Conservation (phyloP, 345 rosid genomes). For the Salix arbutifolia region DNA sequence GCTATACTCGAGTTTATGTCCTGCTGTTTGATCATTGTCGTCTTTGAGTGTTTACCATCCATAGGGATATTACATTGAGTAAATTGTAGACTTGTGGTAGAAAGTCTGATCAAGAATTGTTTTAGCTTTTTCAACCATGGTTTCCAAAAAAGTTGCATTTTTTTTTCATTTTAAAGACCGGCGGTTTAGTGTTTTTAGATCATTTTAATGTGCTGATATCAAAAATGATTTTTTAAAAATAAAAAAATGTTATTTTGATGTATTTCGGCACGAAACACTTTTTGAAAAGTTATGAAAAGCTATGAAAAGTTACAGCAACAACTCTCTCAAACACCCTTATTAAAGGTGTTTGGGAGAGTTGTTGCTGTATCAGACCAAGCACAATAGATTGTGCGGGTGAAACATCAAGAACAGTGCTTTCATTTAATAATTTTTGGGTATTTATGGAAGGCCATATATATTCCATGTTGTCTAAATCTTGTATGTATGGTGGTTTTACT, state of each 20-base stretch:
- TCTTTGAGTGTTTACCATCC: not conserved
- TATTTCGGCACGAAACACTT: too few relatives aligned
- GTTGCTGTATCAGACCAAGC: not conserved
- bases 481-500: not conserved
- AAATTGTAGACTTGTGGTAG: not conserved
- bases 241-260: too few relatives aligned
- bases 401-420: not conserved
- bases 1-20: not conserved
- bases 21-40: not conserved
- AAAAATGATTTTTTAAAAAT: too few relatives aligned
- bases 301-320: too few relatives aligned
- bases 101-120: not conserved
- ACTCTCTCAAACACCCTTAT: too few relatives aligned
- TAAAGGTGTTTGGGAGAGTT: too few relatives aligned
- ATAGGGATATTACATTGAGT: not conserved
- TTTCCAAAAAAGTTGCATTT: too few relatives aligned
- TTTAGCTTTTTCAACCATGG: too few relatives aligned
- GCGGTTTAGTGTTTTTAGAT: too few relatives aligned
- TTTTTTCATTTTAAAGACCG: too few relatives aligned
- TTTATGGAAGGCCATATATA: not conserved
- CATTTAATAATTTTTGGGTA: not conserved
- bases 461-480: not conserved
- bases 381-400: not conserved
- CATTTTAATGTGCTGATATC: too few relatives aligned
- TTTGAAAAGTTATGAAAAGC: too few relatives aligned